phyloP scores from a whole-genome alignment of 192 early-diverging fungal species.

The Powellomyces hirtus region DNA sequence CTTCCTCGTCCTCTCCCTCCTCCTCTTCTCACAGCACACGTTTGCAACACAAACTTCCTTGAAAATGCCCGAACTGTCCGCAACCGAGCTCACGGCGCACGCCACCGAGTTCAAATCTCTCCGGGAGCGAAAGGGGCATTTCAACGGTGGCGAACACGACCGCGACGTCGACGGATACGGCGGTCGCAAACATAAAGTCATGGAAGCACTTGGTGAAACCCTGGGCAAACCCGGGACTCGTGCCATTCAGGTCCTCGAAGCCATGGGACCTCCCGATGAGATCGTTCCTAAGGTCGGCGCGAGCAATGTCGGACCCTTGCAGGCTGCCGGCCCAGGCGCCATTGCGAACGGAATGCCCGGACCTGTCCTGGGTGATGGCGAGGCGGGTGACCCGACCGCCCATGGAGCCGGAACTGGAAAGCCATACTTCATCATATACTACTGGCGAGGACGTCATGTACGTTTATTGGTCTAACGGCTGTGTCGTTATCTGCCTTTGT shows the following conservation, averaged over 20 bases:
- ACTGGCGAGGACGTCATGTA: conserved; percentile 32
- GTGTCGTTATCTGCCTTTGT: background rate
- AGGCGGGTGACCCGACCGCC: background rate
- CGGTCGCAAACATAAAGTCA: conserved; percentile 22
- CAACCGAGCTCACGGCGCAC: conserved; percentile 1
- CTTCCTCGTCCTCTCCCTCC: too few species aligned
- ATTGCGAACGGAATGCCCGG: conserved; percentile 16
- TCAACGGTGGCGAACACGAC: conserved; percentile 26
- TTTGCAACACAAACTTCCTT: too few species aligned
- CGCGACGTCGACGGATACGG: conserved; percentile 27
- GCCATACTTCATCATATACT: conserved; percentile 27
- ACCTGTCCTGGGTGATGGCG: conserved; percentile 18
- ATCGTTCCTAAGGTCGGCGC: conserved; percentile 30
- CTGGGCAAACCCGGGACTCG: background rate
- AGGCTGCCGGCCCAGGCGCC: conserved; percentile 15
- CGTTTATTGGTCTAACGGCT: background rate
- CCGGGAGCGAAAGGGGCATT: conserved; percentile 27
- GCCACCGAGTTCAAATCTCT: conserved; percentile 22
- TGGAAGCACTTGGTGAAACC: conserved; percentile 13
- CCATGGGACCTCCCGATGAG: conserved; percentile 27
- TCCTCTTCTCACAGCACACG: too few species aligned
- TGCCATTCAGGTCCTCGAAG: conserved; percentile 15
- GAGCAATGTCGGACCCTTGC: conserved; percentile 21
- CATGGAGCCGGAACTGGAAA: conserved; percentile 2
- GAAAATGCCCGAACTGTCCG: too few species aligned